Conservation (phyloP, 805 yeast genomes). For the Pachysolen tannophilus region DNA sequence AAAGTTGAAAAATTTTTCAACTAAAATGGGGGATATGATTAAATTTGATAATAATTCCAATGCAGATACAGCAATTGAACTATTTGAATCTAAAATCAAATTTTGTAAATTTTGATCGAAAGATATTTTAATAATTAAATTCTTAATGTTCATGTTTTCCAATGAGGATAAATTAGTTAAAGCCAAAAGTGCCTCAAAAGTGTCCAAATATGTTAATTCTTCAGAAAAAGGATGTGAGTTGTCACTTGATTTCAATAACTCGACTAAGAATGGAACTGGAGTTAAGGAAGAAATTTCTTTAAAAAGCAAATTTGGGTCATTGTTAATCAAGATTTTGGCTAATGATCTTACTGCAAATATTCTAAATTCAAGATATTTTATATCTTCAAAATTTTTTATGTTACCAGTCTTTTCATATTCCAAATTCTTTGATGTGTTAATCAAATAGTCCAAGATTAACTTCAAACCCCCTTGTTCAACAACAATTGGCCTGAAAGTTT, state of each 20-base stretch:
- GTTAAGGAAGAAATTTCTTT: slow-evolving; percentile 28
- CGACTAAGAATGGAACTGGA: slow-evolving; percentile 39
- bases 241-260: too few species aligned
- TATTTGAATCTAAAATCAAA: slow-evolving; percentile 25
- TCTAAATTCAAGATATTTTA: slow-evolving; percentile 15
- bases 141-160: slow-evolving; percentile 23
- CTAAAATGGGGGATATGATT: slow-evolving; percentile 25
- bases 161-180: slow-evolving; percentile 42
- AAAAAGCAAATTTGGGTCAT: slow-evolving; percentile 33
- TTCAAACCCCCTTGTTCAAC: slow-evolving; percentile 39
- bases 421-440: slow-evolving; percentile 20
- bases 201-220: slow-evolving; percentile 28
- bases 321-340: slow-evolving; percentile 36
- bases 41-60: slow-evolving; percentile 44
- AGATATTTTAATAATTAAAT: slow-evolving; percentile 24
- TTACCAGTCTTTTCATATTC: slow-evolving; percentile 18
- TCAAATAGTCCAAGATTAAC: slow-evolving; percentile 29
- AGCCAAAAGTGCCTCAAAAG: slow-evolving; percentile 37
- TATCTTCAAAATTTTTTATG: slow-evolving; percentile 13
- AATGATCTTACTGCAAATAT: slow-evolving; percentile 31
- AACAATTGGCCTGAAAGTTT: slow-evolving; percentile 23
- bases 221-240: too few species aligned
- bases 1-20: slow-evolving; percentile 55
- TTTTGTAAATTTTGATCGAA: slow-evolving; percentile 28
- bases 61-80: slow-evolving; percentile 33